These are phyloP conservation scores for Penicillium egyptiacum DNA, from an alignment of 495 filamentous ascomycete genomes.

Conservation along the genomic window DNA sequence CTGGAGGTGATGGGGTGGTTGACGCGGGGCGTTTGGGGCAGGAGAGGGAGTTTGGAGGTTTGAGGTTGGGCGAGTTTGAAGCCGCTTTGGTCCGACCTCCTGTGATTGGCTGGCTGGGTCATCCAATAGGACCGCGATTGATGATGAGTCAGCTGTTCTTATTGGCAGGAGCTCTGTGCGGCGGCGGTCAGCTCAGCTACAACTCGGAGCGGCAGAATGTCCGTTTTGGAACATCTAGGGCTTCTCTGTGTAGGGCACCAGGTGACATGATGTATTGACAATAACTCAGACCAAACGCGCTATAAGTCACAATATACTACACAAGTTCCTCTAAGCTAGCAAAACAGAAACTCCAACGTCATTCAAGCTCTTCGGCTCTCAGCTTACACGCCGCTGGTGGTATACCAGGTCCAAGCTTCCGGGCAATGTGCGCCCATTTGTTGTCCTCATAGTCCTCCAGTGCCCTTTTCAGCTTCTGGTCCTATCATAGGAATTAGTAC, in stretches of 20 bases:
- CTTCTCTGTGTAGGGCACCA: slow-evolving; percentile 24
- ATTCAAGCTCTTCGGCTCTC: slow-evolving; percentile 49
- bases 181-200: slow-evolving; percentile 19
- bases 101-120: slow-evolving; percentile 23
- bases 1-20: slow-evolving; percentile 29
- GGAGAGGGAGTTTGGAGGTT: slow-evolving; percentile 42
- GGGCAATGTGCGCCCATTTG: slow-evolving; percentile 83
- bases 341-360: not conserved
- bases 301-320: not conserved
- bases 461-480: slow-evolving; percentile 73
- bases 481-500: slow-evolving; percentile 48
- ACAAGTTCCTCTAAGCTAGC: not conserved
- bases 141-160: slow-evolving; percentile 39
- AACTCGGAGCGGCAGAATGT: slow-evolving; percentile 10
- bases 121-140: slow-evolving; percentile 20
- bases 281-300: not conserved
- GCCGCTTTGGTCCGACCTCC: slow-evolving; percentile 45
- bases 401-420: slow-evolving; percentile 83
- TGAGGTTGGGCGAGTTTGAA: slow-evolving; percentile 47
- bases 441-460: slow-evolving; percentile 88
- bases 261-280: slow-evolving; percentile 3
- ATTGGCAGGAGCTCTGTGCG: slow-evolving; percentile 38
- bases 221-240: slow-evolving; percentile 34
- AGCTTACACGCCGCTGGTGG: slow-evolving; percentile 82
- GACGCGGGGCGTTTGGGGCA: slow-evolving; percentile 27